These are phyloP conservation scores for Cladobotryum protrusum DNA, from an alignment of 2,329 filamentous ascomycete species.

Conservation along the genomic window DNA sequence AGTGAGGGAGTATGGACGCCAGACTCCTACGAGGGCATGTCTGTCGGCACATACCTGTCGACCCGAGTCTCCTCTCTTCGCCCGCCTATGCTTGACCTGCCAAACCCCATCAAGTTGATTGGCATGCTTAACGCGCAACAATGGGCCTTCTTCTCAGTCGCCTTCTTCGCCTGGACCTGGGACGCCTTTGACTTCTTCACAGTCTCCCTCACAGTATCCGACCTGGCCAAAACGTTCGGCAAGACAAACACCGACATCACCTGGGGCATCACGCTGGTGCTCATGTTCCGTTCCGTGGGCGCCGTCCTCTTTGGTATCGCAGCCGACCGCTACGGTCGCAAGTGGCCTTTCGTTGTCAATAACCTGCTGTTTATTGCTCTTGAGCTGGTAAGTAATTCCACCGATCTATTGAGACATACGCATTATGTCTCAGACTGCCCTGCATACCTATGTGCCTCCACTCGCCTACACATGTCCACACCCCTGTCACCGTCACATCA, in stretches of 20 bases:
- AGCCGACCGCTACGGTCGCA: constrained; percentile 51
- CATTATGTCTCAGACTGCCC: not conserved
- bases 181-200: constrained; percentile 64
- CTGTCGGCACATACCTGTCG: constrained; percentile 37
- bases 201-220: constrained; percentile 52
- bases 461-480: no score
- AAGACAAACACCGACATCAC: constrained; percentile 53
- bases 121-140: constrained; percentile 43
- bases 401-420: not conserved
- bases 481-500: no score
- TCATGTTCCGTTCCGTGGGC: constrained; percentile 55
- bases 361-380: constrained; percentile 66
- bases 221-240: constrained; percentile 47
- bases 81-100: constrained; percentile 48
- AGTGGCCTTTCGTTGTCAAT: constrained; percentile 72
- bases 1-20: constrained; percentile 25
- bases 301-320: constrained; percentile 49
- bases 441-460: not conserved
- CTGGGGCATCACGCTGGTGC: constrained; percentile 58
- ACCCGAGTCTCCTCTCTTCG: constrained; percentile 51
- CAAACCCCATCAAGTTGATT: constrained; percentile 47
- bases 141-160: constrained; percentile 51
- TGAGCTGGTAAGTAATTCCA: constrained; percentile 52
- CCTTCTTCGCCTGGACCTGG: constrained; percentile 53
- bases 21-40: constrained; percentile 45